Conservation (phyloP, 352 stramenopile species). For the Globisporangium camurandrum region DNA sequence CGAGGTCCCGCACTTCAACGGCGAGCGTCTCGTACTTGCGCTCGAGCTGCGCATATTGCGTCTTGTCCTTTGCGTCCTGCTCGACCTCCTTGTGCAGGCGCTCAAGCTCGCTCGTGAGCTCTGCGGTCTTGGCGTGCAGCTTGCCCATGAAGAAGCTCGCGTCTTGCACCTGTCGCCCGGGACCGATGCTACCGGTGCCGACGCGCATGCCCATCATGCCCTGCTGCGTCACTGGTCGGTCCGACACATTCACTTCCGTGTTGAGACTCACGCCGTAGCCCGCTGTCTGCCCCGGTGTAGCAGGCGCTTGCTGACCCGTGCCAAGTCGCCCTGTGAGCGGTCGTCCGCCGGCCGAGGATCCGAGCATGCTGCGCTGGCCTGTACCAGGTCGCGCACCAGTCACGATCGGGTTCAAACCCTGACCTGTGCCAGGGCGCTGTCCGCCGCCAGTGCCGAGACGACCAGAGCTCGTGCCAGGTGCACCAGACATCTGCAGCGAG, state of each 20-base stretch:
- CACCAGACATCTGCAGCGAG: constrained; percentile 31
- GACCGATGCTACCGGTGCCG: constrained; percentile 43
- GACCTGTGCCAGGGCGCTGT: constrained; percentile 45
- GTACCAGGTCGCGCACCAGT: constrained; percentile 35
- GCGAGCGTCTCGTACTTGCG: constrained; percentile 70
- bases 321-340: constrained; percentile 50
- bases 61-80: constrained; percentile 82
- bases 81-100: constrained; percentile 80
- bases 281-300: constrained; percentile 57
- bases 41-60: constrained; percentile 83
- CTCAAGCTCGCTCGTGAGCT: constrained; percentile 79
- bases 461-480: constrained; percentile 46
- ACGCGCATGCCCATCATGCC: constrained; percentile 90
- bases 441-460: constrained; percentile 40
- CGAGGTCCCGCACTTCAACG: constrained; percentile 69
- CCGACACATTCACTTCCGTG: constrained; percentile 87
- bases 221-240: constrained; percentile 89
- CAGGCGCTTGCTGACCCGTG: constrained; percentile 45
- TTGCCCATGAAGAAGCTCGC: constrained; percentile 86
- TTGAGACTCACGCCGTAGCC: constrained; percentile 79
- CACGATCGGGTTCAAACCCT: constrained; percentile 55
- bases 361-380: constrained; percentile 37
- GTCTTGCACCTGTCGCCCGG: constrained; percentile 82
- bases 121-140: constrained; percentile 86
- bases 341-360: constrained; percentile 37